Conservation (phyloP, 1,284 basidiomycete species). For the Cystobasidium sp. region DNA sequence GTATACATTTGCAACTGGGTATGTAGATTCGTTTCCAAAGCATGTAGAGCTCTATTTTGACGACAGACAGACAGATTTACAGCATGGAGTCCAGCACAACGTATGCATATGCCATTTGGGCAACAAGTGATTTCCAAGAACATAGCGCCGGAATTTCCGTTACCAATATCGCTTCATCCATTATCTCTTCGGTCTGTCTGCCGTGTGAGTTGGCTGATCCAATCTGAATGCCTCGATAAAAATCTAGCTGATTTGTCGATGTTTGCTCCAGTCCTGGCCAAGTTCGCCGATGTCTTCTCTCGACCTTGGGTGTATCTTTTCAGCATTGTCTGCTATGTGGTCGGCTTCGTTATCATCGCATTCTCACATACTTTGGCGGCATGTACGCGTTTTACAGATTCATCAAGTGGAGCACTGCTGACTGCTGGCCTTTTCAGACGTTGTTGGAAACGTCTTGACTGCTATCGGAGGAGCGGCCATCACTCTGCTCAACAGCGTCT, state of each 20-base stretch:
- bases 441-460: conserved; percentile 46
- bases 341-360: conserved; percentile 46
- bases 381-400: not conserved
- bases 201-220: conserved; percentile 16
- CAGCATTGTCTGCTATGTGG: conserved; percentile 28
- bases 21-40: not conserved
- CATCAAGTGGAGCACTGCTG: not conserved
- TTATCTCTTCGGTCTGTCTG: conserved; percentile 42
- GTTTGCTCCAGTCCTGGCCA: conserved; percentile 9
- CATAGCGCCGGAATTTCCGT: conserved; percentile 39
- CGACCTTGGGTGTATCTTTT: conserved; percentile 43
- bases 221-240: conserved; percentile 1
- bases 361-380: conserved; percentile 43
- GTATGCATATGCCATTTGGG: conserved; percentile 32
- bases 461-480: conserved; percentile 44
- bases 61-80: too few species aligned
- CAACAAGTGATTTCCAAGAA: conserved; percentile 22
- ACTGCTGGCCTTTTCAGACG: conserved; percentile 13
- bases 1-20: conserved; percentile 13
- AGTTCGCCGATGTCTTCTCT: conserved; percentile 43
- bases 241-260: not conserved
- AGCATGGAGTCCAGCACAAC: conserved; percentile 33
- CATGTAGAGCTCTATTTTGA: too few species aligned
- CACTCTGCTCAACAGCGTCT: conserved; percentile 41
- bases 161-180: conserved; percentile 34